Base-by-base conservation (phyloP, 2,329 filamentous ascomycete genomes). In the Apiospora phragmitis region DNA sequence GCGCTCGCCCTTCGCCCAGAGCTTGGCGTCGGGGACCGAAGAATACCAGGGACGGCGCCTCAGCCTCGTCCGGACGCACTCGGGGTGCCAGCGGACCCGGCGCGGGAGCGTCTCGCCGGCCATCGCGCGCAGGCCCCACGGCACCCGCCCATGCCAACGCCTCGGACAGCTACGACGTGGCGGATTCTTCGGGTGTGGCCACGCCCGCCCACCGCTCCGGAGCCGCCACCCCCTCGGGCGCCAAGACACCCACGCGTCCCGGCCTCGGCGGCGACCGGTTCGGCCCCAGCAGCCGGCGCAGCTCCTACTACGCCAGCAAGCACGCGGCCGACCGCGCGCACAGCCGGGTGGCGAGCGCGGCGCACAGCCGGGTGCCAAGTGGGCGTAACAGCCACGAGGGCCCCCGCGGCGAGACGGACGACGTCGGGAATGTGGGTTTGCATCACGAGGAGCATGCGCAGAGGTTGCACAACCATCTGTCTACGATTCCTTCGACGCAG, bases 1-100 rank as follows among this genome's bases (percentile, higher is more conserved):
- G 43, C 83, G 81, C 45, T 87, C 85, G 55, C 85, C 85, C 49
- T 90, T 90, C 75, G 88, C 88, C 3, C 90, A 93, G 80, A 86
- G 86, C 51, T 81, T 93, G 3, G 87, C 87, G 14, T 81, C 82
- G 24, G 85, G 74, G 7, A 70, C 68, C 11, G 71, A 70, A 21
- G 71, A 77, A 21, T 70, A 71, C 29, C 70, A 71, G 11, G 75
- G 76, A 2, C 67, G 67, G 2, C 43, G 45, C 29, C 29, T 49
- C 18, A 68, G 67, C 11, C 67, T 68, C 3, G 67, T 41, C 9
- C 67, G 35, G 4, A 26, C 26, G 4, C 41, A 68, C 32, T 49
- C 65, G 12, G 38, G 38, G 29, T 26, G 26, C 42, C 65, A 67
- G 65, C 59, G 16, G 7, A 21, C 16, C n/a, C 32, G 59, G 21